Evolutionary conservation across 1,284 basidiomycete species (phyloP), one percentile per base, ranked within the genome.

Genomic region (Agaricales sp.): DNA sequence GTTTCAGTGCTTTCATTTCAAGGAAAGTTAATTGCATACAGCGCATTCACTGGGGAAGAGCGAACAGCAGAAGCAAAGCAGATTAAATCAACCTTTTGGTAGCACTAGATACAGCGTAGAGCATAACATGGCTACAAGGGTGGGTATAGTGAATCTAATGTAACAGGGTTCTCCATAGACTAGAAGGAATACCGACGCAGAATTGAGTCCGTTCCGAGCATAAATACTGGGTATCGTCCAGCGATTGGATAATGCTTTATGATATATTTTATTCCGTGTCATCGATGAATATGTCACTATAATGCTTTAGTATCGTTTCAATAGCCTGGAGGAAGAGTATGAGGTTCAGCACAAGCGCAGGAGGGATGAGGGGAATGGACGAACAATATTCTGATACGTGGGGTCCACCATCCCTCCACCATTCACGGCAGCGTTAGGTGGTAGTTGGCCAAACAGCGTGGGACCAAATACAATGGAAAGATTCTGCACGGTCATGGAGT

Each of bases 391-490:
- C 68, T 80, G 84, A 63, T 67, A 75, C 55, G 69, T 71, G 63
- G 80, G 76, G 57, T 84, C 80, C 45, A 75, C 73, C 57, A 82
- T 66, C 25, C 58, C 53, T 63, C 71, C 61, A 65, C 65, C 58
- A 50, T 58, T 54, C 53, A 65, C 23, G 8, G 20, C 30, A 8
- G 51, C 45, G 50, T 55, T 57, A 18, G 62, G 58, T 35, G 54
- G 52, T 43, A 67, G 61, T 56, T 75, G 75, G 16, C 90, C 84
- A 58, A 96, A 87, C 30, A 99, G 68, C 3, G 95, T 98, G 6
- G 95, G 95, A 1, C 96, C 95, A 66, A 99, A 99, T 6, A 99
- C 92, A 57, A 99, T 97, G 3, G 92, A 85, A 25, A 99, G 68
- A 66, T 99, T 99, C 55, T 89, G 87, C 47, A 87, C 82, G 4